A percentile compares a stretch with the other conserved stretches of the same genome.
These are phyloP conservation scores for Chlorella sp. DNA, from an alignment of 139 green algal genomes.

Conservation along the genomic window DNA sequence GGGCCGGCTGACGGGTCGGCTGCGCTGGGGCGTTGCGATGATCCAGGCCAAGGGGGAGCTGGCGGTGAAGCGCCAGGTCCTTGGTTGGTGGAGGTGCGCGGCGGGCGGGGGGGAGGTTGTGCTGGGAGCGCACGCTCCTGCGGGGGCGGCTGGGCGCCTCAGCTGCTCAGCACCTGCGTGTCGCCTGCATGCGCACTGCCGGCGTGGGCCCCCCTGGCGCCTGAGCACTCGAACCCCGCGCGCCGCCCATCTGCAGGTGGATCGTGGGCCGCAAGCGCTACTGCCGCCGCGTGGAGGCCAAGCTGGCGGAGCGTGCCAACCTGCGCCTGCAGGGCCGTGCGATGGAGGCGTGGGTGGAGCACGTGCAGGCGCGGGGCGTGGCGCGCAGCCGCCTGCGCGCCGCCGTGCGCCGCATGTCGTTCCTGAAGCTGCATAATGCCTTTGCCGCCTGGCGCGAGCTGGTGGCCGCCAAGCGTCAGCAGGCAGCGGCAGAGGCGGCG, in stretches of 20 bases:
- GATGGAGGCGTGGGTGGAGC: slow-evolving; percentile 29
- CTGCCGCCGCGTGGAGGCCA: slow-evolving; percentile 27
- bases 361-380: slow-evolving; percentile 1
- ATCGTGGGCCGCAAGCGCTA: slow-evolving; percentile 12
- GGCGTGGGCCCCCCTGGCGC: too few relatives aligned
- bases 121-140: too few relatives aligned
- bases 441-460: slow-evolving; percentile 35
- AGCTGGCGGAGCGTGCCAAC: slow-evolving; percentile 25
- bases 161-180: too few relatives aligned
- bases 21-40: slow-evolving; percentile 45
- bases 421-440: slow-evolving; percentile 24
- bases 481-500: neutral
- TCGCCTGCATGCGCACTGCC: too few relatives aligned
- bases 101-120: slow-evolving; percentile 1
- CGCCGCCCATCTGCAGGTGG: slow-evolving; percentile 22
- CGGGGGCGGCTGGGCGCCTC: too few relatives aligned
- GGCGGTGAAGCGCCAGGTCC: slow-evolving; percentile 4
- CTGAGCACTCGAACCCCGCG: too few relatives aligned
- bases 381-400: slow-evolving; percentile 14
- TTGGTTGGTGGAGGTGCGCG: slow-evolving; percentile 37
- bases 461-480: slow-evolving; percentile 7
- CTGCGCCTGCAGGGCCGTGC: slow-evolving; percentile 5
- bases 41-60: slow-evolving; percentile 33
- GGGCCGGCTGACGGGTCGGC: slow-evolving; percentile 25
- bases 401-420: slow-evolving; percentile 28